phyloP scores from a whole-genome alignment of 140 eudicot genomes.

The Flaveria floridana region DNA sequence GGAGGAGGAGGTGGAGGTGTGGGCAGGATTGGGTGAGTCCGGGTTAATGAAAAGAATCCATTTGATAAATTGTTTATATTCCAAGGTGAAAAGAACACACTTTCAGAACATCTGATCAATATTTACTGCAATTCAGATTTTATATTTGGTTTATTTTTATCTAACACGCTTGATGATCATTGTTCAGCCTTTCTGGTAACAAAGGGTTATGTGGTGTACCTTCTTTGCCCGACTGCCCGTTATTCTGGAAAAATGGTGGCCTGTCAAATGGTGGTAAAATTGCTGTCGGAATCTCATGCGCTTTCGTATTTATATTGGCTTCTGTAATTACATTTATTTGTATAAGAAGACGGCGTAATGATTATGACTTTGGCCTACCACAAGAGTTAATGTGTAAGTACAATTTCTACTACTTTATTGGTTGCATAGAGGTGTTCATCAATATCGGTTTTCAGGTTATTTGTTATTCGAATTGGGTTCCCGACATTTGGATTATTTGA shows the following conservation, averaged over 20 bases:
- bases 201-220: conserved; percentile 94
- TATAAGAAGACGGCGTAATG: conserved; percentile 61
- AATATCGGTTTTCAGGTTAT: neutral
- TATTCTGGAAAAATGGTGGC: conserved; percentile 54
- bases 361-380: conserved; percentile 90
- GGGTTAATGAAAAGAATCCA: too few species aligned
- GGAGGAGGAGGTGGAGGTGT: too few species aligned
- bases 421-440: neutral
- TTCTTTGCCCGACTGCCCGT: conserved; percentile 77
- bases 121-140: neutral
- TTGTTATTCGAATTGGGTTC: neutral
- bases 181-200: conserved; percentile 78
- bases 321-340: conserved; percentile 46
- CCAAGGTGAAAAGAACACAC: too few species aligned
- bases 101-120: too few species aligned
- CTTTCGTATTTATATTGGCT: conserved; percentile 44
- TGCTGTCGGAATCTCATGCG: conserved; percentile 68
- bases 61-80: too few species aligned
- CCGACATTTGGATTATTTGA: neutral
- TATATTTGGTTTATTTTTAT: neutral
- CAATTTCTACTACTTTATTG: neutral
- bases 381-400: conserved; percentile 82
- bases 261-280: conserved; percentile 77
- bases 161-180: conserved; percentile 1
- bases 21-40: too few species aligned